Evolutionary conservation across 148 eudicot genomes (phyloP), one percentile per base, ranked within the genome.

Genomic region (Rhododendron ferrugineum): DNA sequence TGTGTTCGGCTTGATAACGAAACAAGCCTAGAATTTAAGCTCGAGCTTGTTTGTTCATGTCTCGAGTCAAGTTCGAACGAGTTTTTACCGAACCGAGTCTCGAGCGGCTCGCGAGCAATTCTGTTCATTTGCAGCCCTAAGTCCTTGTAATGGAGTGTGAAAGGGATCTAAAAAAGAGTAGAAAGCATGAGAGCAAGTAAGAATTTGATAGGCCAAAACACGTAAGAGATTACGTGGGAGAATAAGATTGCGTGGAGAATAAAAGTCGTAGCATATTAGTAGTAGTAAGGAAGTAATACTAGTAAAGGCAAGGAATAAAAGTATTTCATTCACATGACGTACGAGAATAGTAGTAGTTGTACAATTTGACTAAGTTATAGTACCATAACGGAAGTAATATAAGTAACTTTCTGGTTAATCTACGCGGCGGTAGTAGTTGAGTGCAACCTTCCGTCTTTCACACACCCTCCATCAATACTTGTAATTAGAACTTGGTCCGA

Each of bases 361-460:
- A 22, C 22, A 32, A 40, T 13, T 1, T 15, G 20, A 14, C 49
- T 46, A 9, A 9, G 49, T 9, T 46, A 46, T 40, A 32, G 34
- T 32, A 37, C 42, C 42, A 5, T 40, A 5, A 40, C 44, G 44
- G 44, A 5, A 6, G 40, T 37, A n/a, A n/a, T 3, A 1, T 32
- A 5, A 37, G 44, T 40, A 40, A 15, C 79, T n/a, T 78, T 26
- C 36, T 15, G 81, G 0, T 78, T n/a, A 22, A 46, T 66, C 46
- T 82, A 81, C 84, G 84, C 73, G 83, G 83, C 37, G 60, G 60
- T 54, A 16, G 60, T 54, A 3, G 73, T 60, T 36, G 74, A 81
- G 50, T 37, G 84, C 34, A 13, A 81, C 72, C 84, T 81, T 81
- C 74, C 74, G 34, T 22, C 30, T 81, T 58, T 81, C 18, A 28